Conservation (phyloP, 768 basidiomycete genomes). For the Lentinula sp. region DNA sequence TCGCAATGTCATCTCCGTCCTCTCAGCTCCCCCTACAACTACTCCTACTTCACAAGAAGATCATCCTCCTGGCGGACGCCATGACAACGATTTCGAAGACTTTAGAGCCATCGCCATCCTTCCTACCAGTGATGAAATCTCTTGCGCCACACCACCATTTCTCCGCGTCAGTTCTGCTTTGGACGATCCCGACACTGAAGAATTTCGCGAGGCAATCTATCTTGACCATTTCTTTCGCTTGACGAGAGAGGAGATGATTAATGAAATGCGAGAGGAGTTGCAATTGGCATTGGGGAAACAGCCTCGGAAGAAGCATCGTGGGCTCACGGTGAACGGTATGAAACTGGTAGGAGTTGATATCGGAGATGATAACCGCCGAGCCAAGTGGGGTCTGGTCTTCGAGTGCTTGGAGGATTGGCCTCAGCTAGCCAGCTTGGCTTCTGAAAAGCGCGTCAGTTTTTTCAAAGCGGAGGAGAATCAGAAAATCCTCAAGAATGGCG, state of each 20-base stretch:
- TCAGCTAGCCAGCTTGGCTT: constrained; percentile 16
- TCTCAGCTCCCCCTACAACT: constrained; percentile 23
- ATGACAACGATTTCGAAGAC: constrained; percentile 62
- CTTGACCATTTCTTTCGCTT: constrained; percentile 66
- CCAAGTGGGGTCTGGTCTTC: constrained; percentile 36
- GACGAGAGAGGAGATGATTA: constrained; percentile 57
- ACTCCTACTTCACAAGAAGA: constrained; percentile 14
- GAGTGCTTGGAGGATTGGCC: constrained; percentile 28
- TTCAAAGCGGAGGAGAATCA: constrained; percentile 25
- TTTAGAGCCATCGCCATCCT: constrained; percentile 59
- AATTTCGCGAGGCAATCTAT: constrained; percentile 36
- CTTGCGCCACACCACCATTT: constrained; percentile 38
- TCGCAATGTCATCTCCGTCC: constrained; percentile 28
- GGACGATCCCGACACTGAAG: constrained; percentile 33
- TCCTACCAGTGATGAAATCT: constrained; percentile 56
- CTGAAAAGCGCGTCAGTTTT: neutral
- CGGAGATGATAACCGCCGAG: constrained; percentile 15
- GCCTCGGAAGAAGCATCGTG: constrained; percentile 30
- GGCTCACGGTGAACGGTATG: constrained; percentile 31
- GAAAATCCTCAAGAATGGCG: constrained; percentile 46
- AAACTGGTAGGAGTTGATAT: constrained; percentile 22
- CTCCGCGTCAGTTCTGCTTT: constrained; percentile 37
- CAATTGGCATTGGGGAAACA: constrained; percentile 32
- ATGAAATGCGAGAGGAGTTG: constrained; percentile 52
- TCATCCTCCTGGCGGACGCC: constrained; percentile 52